A percentile compares a stretch with the other conserved stretches of the same genome.
Evolutionary conservation across 2,329 filamentous ascomycete species (phyloP).

Genomic region (Davidsoniella australis): DNA sequence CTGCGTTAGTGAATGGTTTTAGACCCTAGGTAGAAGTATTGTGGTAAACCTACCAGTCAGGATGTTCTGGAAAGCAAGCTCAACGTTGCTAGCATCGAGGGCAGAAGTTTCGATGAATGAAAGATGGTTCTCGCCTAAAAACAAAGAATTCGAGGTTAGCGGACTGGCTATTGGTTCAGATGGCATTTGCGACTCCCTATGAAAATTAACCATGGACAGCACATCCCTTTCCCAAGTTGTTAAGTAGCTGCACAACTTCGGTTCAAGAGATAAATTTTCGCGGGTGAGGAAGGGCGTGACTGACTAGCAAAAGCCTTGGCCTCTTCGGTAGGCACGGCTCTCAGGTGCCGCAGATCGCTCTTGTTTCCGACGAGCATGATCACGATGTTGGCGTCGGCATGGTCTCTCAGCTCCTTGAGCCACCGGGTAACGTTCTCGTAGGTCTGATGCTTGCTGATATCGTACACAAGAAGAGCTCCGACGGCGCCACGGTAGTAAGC

Average conservation of each 20-base stretch:
- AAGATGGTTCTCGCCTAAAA: conserved; percentile 80
- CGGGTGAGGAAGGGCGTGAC: conserved; percentile 17
- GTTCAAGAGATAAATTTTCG: not conserved
- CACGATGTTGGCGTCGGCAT: conserved; percentile 96
- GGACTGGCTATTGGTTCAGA: conserved; percentile 16
- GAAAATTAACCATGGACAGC: no score
- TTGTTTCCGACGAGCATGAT: conserved; percentile 99
- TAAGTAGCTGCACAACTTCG: not conserved
- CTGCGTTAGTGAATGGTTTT: not conserved
- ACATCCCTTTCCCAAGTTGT: not conserved
- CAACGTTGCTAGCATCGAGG: conserved; percentile 95
- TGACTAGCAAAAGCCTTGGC: conserved; percentile 94
- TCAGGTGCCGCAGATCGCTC: conserved; percentile 97
- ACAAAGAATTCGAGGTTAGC: no score
- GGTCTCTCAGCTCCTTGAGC: conserved; percentile 95
- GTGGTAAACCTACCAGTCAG: conserved; percentile 57
- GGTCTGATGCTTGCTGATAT: conserved; percentile 98
- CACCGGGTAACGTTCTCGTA: conserved; percentile 98
- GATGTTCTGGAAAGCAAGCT: conserved; percentile 98
- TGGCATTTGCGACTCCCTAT: not conserved
- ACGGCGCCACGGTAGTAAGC: conserved; percentile 98
- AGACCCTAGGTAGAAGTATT: not conserved
- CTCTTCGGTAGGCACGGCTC: conserved; percentile 93
- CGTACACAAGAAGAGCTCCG: conserved; percentile 92
- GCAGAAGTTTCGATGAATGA: conserved; percentile 99